Evolutionary conservation across 805 yeast species (phyloP).

Genomic region (Candida maltosa): DNA sequence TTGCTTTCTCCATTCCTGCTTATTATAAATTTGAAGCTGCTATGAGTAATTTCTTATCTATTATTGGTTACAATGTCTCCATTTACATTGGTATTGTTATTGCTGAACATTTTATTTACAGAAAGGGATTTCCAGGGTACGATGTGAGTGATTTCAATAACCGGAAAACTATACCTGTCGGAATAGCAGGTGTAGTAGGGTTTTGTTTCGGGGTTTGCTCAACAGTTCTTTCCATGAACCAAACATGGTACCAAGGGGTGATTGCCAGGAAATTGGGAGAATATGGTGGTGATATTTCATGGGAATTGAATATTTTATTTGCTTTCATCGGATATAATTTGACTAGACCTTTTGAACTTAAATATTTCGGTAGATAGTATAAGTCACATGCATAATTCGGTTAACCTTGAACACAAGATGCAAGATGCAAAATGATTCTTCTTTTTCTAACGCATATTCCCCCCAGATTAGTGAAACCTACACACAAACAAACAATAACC

Average conservation of each 20-base stretch:
- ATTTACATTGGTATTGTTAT: constrained; percentile 29
- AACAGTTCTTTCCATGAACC: constrained; percentile 29
- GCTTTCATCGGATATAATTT: constrained; percentile 25
- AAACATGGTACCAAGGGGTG: constrained; percentile 32
- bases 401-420: constrained; percentile 1
- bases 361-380: constrained; percentile 22
- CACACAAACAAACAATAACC: too few species aligned
- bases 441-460: too few species aligned
- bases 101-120: constrained; percentile 26
- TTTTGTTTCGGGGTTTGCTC: constrained; percentile 29
- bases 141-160: constrained; percentile 23
- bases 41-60: constrained; percentile 30
- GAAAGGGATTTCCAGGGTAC: constrained; percentile 23
- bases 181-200: constrained; percentile 27
- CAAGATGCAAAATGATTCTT: too few species aligned
- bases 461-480: too few species aligned
- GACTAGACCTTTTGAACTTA: constrained; percentile 27
- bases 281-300: constrained; percentile 28
- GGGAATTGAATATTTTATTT: constrained; percentile 24
- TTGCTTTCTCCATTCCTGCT: constrained; percentile 33
- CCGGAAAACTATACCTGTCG: constrained; percentile 22
- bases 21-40: constrained; percentile 27
- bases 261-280: constrained; percentile 21
- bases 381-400: too few species aligned
- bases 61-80: constrained; percentile 29